A percentile compares a stretch with the other conserved stretches of the same genome.
Evolutionary conservation across 1,284 basidiomycete species (phyloP).

Genomic region (Naganishia liquefaciens): DNA sequence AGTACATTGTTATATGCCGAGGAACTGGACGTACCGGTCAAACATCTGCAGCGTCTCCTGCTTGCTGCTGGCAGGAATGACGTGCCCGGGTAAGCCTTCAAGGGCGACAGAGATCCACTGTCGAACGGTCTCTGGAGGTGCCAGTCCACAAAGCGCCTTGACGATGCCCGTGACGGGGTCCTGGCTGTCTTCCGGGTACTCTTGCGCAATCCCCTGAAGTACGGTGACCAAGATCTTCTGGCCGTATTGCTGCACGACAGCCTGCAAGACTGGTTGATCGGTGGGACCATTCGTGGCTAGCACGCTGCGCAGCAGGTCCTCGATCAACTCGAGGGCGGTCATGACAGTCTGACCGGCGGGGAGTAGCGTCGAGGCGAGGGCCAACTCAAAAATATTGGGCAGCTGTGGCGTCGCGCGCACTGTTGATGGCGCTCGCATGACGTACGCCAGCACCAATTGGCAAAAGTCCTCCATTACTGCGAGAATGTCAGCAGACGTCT

Average conservation of each 20-base stretch:
- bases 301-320: conserved; percentile 68
- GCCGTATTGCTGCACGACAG: conserved; percentile 64
- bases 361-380: conserved; percentile 73
- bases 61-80: conserved; percentile 69
- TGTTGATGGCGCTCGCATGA: conserved; percentile 69
- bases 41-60: conserved; percentile 72
- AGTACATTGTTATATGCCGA: neutral
- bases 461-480: conserved; percentile 94
- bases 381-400: conserved; percentile 70
- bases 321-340: conserved; percentile 77
- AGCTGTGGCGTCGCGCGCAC: conserved; percentile 76
- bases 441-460: conserved; percentile 72
- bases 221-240: conserved; percentile 69
- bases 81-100: conserved; percentile 66
- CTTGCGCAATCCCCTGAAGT: conserved; percentile 74
- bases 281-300: conserved; percentile 18
- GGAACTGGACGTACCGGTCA: conserved; percentile 61
- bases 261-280: conserved; percentile 45
- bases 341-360: conserved; percentile 78
- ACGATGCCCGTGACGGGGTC: conserved; percentile 75
- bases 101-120: conserved; percentile 71
- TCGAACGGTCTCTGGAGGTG: conserved; percentile 66
- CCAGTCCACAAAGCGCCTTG: conserved; percentile 66
- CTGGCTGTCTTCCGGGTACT: conserved; percentile 84
- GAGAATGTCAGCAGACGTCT: conserved; percentile 11